A percentile compares a stretch with the other conserved stretches of the same genome.
Conservation (phyloP, 2,329 filamentous ascomycete species). For the Aspergillus alliaceus region DNA sequence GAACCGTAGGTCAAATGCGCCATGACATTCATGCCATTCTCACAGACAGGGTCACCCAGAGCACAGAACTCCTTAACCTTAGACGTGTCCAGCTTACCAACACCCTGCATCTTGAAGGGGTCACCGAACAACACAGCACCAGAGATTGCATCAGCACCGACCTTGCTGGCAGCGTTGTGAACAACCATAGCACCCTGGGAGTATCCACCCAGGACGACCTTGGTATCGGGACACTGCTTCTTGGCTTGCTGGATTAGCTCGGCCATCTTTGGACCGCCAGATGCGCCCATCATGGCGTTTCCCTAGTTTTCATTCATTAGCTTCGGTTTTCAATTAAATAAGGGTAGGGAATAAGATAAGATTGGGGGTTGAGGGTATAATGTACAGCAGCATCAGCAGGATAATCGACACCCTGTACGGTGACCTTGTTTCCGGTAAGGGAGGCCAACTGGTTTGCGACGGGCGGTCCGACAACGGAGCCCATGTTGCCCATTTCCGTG, state of each 20-base stretch:
- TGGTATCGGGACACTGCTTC: constrained; percentile 33
- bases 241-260: constrained; percentile 29
- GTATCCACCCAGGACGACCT: constrained; percentile 35
- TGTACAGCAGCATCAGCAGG: constrained; percentile 27
- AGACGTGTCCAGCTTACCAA: constrained; percentile 39
- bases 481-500: constrained; percentile 45
- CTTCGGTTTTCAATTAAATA: no score
- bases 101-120: constrained; percentile 43
- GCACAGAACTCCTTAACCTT: constrained; percentile 53
- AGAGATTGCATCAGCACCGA: constrained; percentile 35
- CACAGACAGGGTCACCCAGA: constrained; percentile 53
- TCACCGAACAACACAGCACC: constrained; percentile 49
- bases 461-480: constrained; percentile 41
- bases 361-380: no score
- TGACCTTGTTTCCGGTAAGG: constrained; percentile 26
- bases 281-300: constrained; percentile 26
- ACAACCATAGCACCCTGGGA: constrained; percentile 39
- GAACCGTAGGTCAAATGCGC: constrained; percentile 44
- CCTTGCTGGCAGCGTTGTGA: constrained; percentile 30
- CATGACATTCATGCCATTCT: constrained; percentile 44
- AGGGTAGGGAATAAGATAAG: no score
- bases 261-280: constrained; percentile 32
- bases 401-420: constrained; percentile 35
- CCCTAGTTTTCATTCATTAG: constrained; percentile 17
- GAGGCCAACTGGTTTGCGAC: constrained; percentile 26